Conservation (phyloP, 139 green algal genomes). For the Micromonas commoda region DNA sequence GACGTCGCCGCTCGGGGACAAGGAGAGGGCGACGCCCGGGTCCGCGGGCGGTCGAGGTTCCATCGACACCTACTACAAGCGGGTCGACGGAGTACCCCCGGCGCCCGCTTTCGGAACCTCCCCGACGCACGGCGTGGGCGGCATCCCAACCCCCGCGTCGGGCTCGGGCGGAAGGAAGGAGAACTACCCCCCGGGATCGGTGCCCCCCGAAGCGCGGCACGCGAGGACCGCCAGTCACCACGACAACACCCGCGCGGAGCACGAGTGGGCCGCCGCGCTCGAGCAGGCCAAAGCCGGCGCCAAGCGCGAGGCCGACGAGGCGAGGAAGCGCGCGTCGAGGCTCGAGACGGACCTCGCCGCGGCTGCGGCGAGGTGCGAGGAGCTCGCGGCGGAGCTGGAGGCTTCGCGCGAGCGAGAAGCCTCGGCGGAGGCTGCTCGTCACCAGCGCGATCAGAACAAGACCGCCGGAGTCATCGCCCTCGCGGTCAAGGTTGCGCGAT, state of each 20-base stretch:
- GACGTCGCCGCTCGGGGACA: neutral
- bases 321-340: neutral
- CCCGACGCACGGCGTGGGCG: too few relatives aligned
- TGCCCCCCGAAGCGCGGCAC: neutral
- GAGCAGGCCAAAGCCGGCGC: neutral
- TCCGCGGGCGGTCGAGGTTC: too few relatives aligned
- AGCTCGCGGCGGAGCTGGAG: neutral
- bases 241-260: neutral
- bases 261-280: slow-evolving; percentile 3
- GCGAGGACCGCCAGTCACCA: too few relatives aligned
- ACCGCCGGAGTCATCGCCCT: neutral
- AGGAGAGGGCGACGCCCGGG: neutral
- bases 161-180: neutral
- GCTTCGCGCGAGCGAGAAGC: neutral
- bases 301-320: neutral
- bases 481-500: neutral
- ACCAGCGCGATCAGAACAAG: neutral
- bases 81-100: too few relatives aligned
- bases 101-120: neutral
- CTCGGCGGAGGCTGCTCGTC: neutral
- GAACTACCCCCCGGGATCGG: neutral
- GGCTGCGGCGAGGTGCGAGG: neutral
- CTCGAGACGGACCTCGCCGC: neutral
- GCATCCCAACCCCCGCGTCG: neutral
- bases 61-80: neutral